Base-by-base conservation (phyloP, 352 stramenopile genomes). In the Phytophthora sojae region DNA sequence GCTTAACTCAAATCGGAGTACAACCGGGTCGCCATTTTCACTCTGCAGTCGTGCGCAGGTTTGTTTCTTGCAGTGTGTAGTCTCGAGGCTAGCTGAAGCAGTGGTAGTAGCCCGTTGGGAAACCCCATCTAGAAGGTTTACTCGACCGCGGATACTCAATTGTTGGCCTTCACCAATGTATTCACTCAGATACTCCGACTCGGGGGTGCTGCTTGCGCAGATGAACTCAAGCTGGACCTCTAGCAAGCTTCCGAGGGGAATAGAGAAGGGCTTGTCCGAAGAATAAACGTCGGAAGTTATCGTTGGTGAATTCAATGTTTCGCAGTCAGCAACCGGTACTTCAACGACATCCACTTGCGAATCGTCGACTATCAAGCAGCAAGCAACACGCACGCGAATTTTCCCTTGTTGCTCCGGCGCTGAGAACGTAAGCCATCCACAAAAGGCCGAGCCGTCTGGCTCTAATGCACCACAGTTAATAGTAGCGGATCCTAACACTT, bases 241-340 rank as follows among this genome's bases (percentile, higher is more conserved):
- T n/a, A 74, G 11, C 9, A 67, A 37, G 26, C 70, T 74, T 57
- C 70, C 70, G 2, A 77, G 64, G 14, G 57, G 25, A 39, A 77
- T n/a, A 15, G 42, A 26, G 15, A 57, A 53, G 2, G n/a, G 6
- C 12, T 39, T 14, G 21, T 57, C 57, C 0, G 12, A 23, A 32
- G 30, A 5, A 15, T 26, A 12, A 17, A 15, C 8, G 2, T 9
- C 19, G n/a, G 19, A 29, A 9, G 8, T 52, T 3, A 52, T 52
- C 17, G 7, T 8, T 0, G 15, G 42, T 3, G n/a, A 15, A 6
- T 25, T 8, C 45, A 26, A 15, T 26, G 9, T 14, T 21, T 49
- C 42, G 17, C 15, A 21, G 42, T 9, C 2, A 49, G 17, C 42
- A 49, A 12, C 17, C 12, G 17, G n/a, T 7, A 7, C 9, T 26